Percentiles rank a stretch among this genome's conserved stretches.
Conservation (phyloP, 2,329 filamentous ascomycete species). For the Clarireedia sp. region DNA sequence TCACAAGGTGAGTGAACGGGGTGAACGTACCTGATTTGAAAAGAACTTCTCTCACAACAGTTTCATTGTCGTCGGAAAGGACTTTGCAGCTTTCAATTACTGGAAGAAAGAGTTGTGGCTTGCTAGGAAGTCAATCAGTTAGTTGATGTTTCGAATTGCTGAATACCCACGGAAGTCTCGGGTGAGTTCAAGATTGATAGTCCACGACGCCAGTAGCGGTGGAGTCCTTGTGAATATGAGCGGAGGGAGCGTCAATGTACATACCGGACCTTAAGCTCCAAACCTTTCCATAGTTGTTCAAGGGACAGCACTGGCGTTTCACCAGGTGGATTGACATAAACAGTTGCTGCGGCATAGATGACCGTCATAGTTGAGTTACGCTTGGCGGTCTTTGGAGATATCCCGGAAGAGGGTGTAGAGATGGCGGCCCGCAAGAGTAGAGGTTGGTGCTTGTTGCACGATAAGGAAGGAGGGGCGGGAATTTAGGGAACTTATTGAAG, state of each 20-base stretch:
- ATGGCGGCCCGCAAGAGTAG: too few relatives aligned
- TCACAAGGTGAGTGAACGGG: not conserved
- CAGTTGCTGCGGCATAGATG: not conserved
- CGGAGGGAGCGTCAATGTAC: not conserved
- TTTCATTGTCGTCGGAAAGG: conserved; percentile 10
- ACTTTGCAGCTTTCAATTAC: conserved; percentile 12
- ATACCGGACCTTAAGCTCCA: conserved; percentile 1
- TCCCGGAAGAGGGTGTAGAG: too few relatives aligned
- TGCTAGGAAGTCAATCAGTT: not conserved
- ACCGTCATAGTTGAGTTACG: not conserved
- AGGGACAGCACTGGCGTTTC: not conserved
- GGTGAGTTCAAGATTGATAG: not conserved
- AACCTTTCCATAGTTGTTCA: conserved; percentile 2
- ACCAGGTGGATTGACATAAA: conserved; percentile 1
- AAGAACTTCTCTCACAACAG: conserved; percentile 10
- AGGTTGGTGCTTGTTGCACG: too few relatives aligned
- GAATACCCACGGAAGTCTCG: not conserved
- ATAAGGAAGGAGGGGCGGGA: too few relatives aligned
- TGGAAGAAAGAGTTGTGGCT: conserved; percentile 11
- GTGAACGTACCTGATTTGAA: conserved; percentile 9
- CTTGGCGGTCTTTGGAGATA: not conserved
- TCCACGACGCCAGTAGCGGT: not conserved
- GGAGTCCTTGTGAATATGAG: not conserved
- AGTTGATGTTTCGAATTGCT: not conserved
- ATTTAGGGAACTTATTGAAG: too few relatives aligned